Base-by-base conservation (phyloP, 441 rosid species). In the Corymbia citriodora region DNA sequence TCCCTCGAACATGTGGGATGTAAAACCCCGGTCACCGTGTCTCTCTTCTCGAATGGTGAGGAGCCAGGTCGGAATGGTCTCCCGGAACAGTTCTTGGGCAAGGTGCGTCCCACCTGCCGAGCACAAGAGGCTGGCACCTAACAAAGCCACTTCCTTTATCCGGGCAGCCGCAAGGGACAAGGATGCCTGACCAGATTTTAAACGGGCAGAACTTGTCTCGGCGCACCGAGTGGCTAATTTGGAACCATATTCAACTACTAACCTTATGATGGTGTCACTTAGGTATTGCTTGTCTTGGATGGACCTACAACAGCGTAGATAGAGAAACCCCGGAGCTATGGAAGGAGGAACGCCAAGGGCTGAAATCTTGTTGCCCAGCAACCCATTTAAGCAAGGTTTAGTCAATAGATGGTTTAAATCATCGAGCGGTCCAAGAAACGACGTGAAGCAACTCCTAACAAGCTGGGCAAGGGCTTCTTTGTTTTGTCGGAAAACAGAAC, bases 1-100 rank as follows among this genome's bases (percentile, higher is more conserved):
- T 49, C 97, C 97, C 90, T 95, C 95, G 81, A 94, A 54, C 89
- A 93, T 89, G 40, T 89, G 86, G 8, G 93, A 93, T 36, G 92
- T 92, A 31, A 74, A 87, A 59, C 93, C 93, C 79, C 87, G 89
- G 55, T 94, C 83, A 9, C 93, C 87, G 5, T 59, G 81, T 54
- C 91, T 92, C 68, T 87, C 94, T 68, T 92, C 93, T 87, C 92
- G 91, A 11, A 92, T 88, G 4, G 95, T 83, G 87, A 95, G 93
- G 89, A 96, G 91, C 97, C 97, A 94, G 31, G 96, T 94, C 2
- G 97, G 96, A 31, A 96, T 88, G 11, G 95, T 93, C 90, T 93
- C 94, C 48, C 88, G 91, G 92, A 92, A 95, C 65, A 95, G 92
- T 88, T 92, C 93, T 70, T 93, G 95, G 63, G 95, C 94, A 40